Evolutionary conservation across 805 yeast species (phyloP), one percentile per base, ranked within the genome.

Genomic region (Pichia nanzhaoensis): DNA sequence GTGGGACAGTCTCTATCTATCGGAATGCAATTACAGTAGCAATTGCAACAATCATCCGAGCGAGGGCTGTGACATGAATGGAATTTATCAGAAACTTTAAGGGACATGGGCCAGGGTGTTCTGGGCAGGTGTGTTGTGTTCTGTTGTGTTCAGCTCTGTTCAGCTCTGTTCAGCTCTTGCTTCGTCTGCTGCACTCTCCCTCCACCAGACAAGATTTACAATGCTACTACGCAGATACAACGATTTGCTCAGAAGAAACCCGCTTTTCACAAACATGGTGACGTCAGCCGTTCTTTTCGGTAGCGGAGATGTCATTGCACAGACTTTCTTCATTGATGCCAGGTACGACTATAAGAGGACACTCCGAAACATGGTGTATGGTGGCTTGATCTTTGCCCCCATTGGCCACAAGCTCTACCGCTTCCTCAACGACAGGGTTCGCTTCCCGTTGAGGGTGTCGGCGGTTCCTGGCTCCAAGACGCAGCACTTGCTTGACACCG

Each of bases 271-370:
- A 42, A 77, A 77, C 50, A 62, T 70, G 46, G 28, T 71, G 14
- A 66, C 76, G 35, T 74, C 80, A 1, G 80, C 74, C n/a, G 61
- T 60, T 51, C 60, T 79, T 32, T 86, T 87, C 59, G 93, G 88
- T 0, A 48, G 79, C 1, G 96, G 96, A 2, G 96, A 88, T 60
- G 64, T 63, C 1, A 53, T 84, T 21, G 96, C 95, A 0, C 95
- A 88, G 59, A 36, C 63, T 0, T 54, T 75, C 5, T 74, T 34
- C 19, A 24, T 18, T 4, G 33, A 30, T 10, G 27, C 14, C 16
- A 19, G 30, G 12, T 39, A 17, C 17, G 35, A 39, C 21, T 17
- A 13, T 10, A 20, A 17, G 19, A 30, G 41, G 10, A 39, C 41
- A 16, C 47, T 69, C 1, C 67, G 95, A 46, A 84, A 91, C 2